phyloP scores from a whole-genome alignment of 208 protist genomes.

The Entamoeba dispar region DNA sequence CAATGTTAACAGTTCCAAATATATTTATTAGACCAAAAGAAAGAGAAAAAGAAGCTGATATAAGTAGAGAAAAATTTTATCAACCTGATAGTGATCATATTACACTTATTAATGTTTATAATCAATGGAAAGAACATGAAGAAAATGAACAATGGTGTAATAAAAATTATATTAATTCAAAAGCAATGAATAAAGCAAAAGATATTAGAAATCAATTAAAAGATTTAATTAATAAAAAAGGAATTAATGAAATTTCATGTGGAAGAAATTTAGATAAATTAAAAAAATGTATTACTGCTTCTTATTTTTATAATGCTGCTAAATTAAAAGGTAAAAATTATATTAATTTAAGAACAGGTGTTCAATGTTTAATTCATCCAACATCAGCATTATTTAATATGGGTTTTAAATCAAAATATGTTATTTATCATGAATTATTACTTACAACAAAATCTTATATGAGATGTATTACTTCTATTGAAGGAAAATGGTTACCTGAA shows the following conservation, averaged over 20 bases:
- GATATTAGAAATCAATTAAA: conserved; percentile 80
- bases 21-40: conserved; percentile 73
- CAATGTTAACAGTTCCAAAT: conserved; percentile 75
- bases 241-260: conserved; percentile 40
- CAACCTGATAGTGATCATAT: conserved; percentile 90
- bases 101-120: conserved; percentile 88
- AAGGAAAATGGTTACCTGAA: conserved; percentile 79
- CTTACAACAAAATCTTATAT: conserved; percentile 32
- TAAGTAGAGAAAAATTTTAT: conserved; percentile 70
- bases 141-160: conserved; percentile 68
- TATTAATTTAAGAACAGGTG: conserved; percentile 75
- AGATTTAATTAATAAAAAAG: conserved; percentile 62
- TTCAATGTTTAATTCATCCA: conserved; percentile 79
- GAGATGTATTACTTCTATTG: conserved; percentile 67
- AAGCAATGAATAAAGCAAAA: conserved; percentile 52
- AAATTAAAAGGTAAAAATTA: conserved; percentile 73
- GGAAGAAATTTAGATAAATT: conserved; percentile 28
- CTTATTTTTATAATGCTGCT: conserved; percentile 79
- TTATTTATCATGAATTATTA: conserved; percentile 46
- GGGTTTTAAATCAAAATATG: conserved; percentile 53
- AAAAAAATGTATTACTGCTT: conserved; percentile 64
- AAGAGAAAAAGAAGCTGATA: conserved; percentile 46
- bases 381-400: conserved; percentile 74
- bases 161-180: conserved; percentile 79
- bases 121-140: conserved; percentile 67